Base-by-base conservation (phyloP, 2,329 filamentous ascomycete genomes). In the Colletotrichum gigasporum region DNA sequence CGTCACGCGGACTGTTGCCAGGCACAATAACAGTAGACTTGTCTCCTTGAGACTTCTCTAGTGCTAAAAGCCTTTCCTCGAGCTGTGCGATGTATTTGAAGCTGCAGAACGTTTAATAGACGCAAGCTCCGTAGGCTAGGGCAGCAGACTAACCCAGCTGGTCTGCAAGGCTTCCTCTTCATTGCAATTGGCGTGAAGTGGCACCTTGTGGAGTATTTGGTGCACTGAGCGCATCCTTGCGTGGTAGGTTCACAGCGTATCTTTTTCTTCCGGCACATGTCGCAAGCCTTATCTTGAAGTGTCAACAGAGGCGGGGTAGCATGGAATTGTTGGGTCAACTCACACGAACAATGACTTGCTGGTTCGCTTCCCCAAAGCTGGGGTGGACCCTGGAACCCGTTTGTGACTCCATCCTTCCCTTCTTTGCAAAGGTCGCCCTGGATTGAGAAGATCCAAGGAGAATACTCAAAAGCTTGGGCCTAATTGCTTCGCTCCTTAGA, bases 261-360 rank as follows among this genome's bases (percentile, higher is more conserved):
- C 66, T 75, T 75, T 53, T 75, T 74, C 63, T 70, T 72, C 5
- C 72, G 67, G 50, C 72, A 75, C 63, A 67, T 65, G 54, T 75
- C 72, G 58, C 72, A 73, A 2, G 69, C 69, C 68, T 72, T 47
- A 24, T 26, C 10, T n/a, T 39, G n/a, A 16, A 26, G 8, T 20
- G n/a, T n/a, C n/a, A n/a, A n/a, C n/a, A n/a, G n/a, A n/a, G n/a
- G n/a, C n/a, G n/a, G n/a, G n/a, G n/a, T n/a, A n/a, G n/a, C n/a
- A n/a, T n/a, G n/a, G n/a, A n/a, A n/a, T n/a, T n/a, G n/a, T n/a
- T n/a, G n/a, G n/a, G n/a, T n/a, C n/a, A n/a, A n/a, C n/a, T n/a
- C n/a, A n/a, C n/a, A n/a, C n/a, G n/a, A n/a, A n/a, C n/a, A n/a
- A n/a, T n/a, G n/a, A n/a, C n/a, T n/a, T n/a, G n/a, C n/a, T n/a